Base-by-base conservation (phyloP, 345 rosid species). In the Camelina neglecta region DNA sequence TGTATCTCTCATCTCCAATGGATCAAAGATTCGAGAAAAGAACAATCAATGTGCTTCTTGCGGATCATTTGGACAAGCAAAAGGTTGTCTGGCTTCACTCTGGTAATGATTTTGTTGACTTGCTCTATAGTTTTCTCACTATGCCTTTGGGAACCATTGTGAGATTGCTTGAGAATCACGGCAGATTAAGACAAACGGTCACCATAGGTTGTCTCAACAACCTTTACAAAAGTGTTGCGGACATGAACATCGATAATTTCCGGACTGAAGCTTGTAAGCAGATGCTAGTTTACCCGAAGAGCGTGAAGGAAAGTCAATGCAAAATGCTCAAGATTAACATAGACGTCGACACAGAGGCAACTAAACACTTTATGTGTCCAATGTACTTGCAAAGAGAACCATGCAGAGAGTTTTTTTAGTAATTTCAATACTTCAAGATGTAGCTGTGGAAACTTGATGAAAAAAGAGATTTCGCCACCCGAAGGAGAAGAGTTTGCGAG, bases 91-190 rank as follows among this genome's bases (percentile, higher is more conserved):
- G 47, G 66, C n/a, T 70, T 45, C 74, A 33, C 3, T 45, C 57
- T 47, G 74, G 57, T 0, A 59, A 59, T 47, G 75, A 79, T 56
- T 74, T 74, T 20, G 75, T 74, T 56, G 75, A 74, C 29, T 69
- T 79, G 8, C 72, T 74, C 58, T 69, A 63, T 21, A 50, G 82
- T 44, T 67, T 74, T 8, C 48, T 69, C 9, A 69, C 69, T 8
- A 39, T 31, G 42, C 56, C 7, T 62, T 47, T 59, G 20, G 45
- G 45, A 41, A 41, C 45, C 5, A 41, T 41, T 41, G 45, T 41
- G 45, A 41, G 15, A 11, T 41, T 41, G 45, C 45, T 41, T 41
- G 45, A 41, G 45, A 11, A 11, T 41, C 45, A 41, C 15, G 45
- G 15, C 4, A 41, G 45, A 41, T 41, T 41, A 41, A 3, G 15